Percentiles rank a stretch among this genome's conserved stretches.
Evolutionary conservation across 2,329 filamentous ascomycete genomes (phyloP).

Genomic region (Ophiocordyceps camponoti-floridani): DNA sequence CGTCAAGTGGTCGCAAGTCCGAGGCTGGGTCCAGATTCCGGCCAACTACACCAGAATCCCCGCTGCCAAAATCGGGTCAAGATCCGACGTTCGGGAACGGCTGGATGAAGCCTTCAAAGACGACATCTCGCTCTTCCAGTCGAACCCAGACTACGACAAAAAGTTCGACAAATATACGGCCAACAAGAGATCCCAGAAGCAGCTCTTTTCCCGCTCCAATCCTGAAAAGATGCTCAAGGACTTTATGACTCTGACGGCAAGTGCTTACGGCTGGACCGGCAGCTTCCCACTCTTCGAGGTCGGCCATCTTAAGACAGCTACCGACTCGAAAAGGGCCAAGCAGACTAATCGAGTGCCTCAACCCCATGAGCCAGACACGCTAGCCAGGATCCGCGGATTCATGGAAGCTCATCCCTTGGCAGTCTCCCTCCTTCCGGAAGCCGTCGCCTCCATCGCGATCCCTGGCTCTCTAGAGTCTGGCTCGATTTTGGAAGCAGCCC

Average conservation of each 20-base stretch:
- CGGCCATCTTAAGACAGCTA: not conserved
- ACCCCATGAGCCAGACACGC: not conserved
- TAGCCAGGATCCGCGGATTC: not conserved
- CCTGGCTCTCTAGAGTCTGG: not conserved
- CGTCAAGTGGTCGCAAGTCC: constrained; percentile 1
- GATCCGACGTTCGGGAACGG: not conserved
- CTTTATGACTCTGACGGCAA: not conserved
- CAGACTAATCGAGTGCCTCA: not conserved
- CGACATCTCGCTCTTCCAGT: not conserved
- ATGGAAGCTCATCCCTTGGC: not conserved
- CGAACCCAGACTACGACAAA: not conserved
- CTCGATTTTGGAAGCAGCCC: not conserved
- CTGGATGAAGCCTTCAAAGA: not conserved
- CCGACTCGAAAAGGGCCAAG: not conserved
- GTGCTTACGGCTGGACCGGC: not conserved
- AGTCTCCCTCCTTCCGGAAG: not conserved
- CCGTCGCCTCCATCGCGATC: not conserved
- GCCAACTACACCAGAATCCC: not conserved
- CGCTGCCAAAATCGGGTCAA: not conserved
- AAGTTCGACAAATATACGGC: not conserved
- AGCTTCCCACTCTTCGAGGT: not conserved
- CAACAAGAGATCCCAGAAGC: not conserved
- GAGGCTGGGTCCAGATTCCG: constrained; percentile 1
- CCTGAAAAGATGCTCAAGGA: not conserved
- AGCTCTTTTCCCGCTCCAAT: not conserved